Evolutionary conservation across 176 grass and related monocot species (phyloP).

Genomic region (Cenchrus americanus): DNA sequence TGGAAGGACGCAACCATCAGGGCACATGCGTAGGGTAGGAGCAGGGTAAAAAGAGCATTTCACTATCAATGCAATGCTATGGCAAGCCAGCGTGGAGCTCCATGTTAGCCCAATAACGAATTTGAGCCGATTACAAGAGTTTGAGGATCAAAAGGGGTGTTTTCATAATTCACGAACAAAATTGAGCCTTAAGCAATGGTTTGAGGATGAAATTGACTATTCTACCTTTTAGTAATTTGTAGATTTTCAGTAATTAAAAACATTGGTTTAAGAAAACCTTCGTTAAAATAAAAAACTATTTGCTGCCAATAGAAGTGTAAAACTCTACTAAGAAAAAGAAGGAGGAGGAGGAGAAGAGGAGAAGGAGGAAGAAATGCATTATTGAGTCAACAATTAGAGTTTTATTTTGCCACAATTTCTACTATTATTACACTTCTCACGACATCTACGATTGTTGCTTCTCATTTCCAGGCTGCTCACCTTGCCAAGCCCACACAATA

Average conservation of each 20-base stretch:
- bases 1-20: no score
- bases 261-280: neutral
- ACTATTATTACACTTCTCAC: neutral
- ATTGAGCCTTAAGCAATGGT: no score
- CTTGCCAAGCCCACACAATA: conserved; percentile 95
- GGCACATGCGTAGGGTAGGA: no score
- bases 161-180: no score
- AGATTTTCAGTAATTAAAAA: neutral
- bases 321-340: neutral
- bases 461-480: conserved; percentile 46
- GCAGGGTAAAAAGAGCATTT: no score
- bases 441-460: neutral
- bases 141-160: no score
- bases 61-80: no score
- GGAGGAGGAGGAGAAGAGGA: neutral
- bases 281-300: neutral
- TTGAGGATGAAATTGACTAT: no score
- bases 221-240: neutral
- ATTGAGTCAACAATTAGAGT: conserved; percentile 1
- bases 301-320: neutral
- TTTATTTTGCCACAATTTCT: neutral
- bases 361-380: neutral
- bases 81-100: no score
- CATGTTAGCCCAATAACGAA: no score
- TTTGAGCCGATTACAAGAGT: no score